Base-by-base conservation (phyloP, 257 asterid species). In the Solanum rostratum region DNA sequence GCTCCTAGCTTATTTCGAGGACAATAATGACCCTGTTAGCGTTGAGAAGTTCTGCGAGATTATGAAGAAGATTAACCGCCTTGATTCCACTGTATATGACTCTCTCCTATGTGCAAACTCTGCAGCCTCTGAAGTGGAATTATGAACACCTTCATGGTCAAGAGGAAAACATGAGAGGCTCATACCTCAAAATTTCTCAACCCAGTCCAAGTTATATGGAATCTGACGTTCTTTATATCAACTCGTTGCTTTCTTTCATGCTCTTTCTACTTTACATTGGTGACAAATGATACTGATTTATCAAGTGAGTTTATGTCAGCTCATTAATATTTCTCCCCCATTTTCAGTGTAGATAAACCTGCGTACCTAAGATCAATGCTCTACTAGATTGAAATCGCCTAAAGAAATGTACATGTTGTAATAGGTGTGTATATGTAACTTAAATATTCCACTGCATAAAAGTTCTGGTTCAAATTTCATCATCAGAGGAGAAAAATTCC, bases 51-150 rank as follows among this genome's bases (percentile, higher is more conserved):
- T 94, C 82, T 41, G 83, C n/a, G 86, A 90, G 88, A 83, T 78
- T 88, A 87, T 95, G 95, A 92, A 91, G 93, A 90, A 84, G 90
- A 83, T 88, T 73, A 84, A 84, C 59, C 93, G 90, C 13, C 73
- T 87, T 7, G 88, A 87, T 50, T 83, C 91, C 14, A 65, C 84
- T 0, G 85, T 84, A 43, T 83, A 57, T 54, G 86, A 85, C 22
- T 88, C 92, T 85, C 83, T 91, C 87, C 86, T 89, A 84, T 65
- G 86, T 29, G 3, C 37, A 73, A 88, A 88, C 63, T 54, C 50
- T 19, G 57, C 83, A 80, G 88, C 85, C 54, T 65, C 53, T 29
- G 41, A 69, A 83, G 62, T 81, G 29, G 74, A 85, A 83, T 45
- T 76, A n/a, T 62, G 57, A 68, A 53, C 78, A 13, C 62, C 86